Conservation (phyloP, 2,329 filamentous ascomycete genomes). For the Periconia digitata region DNA sequence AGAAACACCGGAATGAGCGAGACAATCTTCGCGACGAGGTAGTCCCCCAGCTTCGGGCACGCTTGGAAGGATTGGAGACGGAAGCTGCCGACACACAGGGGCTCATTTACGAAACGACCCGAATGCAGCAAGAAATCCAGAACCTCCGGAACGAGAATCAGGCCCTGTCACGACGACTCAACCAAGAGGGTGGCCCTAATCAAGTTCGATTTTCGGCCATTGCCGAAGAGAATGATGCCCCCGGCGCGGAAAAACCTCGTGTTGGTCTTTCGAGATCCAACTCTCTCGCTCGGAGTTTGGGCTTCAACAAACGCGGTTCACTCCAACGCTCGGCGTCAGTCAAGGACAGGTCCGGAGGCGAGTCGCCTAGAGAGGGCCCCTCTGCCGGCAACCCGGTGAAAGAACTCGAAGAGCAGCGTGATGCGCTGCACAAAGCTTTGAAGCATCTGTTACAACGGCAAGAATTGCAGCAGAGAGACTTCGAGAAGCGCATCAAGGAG, state of each 20-base stretch:
- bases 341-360: constrained; percentile 37
- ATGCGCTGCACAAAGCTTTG: constrained; percentile 85
- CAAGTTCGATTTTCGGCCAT: constrained; percentile 61
- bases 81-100: constrained; percentile 73
- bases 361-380: constrained; percentile 60
- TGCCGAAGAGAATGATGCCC: constrained; percentile 57
- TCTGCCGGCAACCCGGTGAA: constrained; percentile 59
- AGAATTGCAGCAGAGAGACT: constrained; percentile 79
- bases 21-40: constrained; percentile 91
- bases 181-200: constrained; percentile 48
- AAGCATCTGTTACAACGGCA: constrained; percentile 84
- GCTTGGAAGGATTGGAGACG: constrained; percentile 75
- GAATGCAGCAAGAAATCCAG: constrained; percentile 77
- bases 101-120: constrained; percentile 76
- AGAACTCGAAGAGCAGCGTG: constrained; percentile 89
- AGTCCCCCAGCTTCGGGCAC: constrained; percentile 74
- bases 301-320: constrained; percentile 46
- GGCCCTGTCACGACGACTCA: constrained; percentile 54
- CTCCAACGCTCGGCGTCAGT: constrained; percentile 55
- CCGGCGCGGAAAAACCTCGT: constrained; percentile 27
- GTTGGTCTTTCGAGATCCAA: constrained; percentile 65
- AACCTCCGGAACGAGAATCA: constrained; percentile 67
- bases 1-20: constrained; percentile 80
- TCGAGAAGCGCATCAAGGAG: constrained; percentile 74
- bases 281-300: constrained; percentile 63